Evolutionary conservation across 106 monocot genomes (phyloP).

Genomic region (Cymbidium sinense): DNA sequence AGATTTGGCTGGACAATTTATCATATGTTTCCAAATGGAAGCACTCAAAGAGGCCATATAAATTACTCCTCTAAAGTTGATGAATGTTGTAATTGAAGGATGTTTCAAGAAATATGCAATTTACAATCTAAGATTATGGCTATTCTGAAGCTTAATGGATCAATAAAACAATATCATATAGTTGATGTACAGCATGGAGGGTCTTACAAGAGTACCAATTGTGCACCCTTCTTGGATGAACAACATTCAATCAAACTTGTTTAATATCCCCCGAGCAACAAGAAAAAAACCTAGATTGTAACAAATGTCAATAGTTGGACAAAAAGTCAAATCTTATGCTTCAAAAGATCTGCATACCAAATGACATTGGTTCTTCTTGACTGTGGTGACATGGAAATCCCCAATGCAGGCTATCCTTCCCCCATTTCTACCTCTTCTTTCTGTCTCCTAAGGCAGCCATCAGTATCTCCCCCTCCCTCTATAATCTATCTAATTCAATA

Average conservation of each 20-base stretch:
- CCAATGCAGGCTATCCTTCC: too few species aligned
- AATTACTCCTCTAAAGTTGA: neutral
- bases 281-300: neutral
- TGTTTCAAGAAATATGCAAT: neutral
- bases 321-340: neutral
- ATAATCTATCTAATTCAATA: neutral
- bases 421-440: neutral
- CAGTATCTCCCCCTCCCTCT: neutral
- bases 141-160: neutral
- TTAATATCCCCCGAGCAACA: neutral
- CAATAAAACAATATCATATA: neutral
- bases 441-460: neutral
- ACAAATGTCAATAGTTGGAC: neutral
- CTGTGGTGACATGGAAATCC: too few species aligned
- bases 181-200: neutral
- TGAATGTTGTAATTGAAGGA: neutral
- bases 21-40: neutral
- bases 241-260: neutral
- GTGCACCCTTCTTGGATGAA: neutral
- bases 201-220: neutral
- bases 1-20: neutral
- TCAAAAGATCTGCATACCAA: neutral
- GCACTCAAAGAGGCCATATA: neutral
- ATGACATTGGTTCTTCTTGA: neutral
- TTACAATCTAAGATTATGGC: neutral